phyloP scores from a whole-genome alignment of 2,329 filamentous ascomycete genomes.

The Xylogone sp. region DNA sequence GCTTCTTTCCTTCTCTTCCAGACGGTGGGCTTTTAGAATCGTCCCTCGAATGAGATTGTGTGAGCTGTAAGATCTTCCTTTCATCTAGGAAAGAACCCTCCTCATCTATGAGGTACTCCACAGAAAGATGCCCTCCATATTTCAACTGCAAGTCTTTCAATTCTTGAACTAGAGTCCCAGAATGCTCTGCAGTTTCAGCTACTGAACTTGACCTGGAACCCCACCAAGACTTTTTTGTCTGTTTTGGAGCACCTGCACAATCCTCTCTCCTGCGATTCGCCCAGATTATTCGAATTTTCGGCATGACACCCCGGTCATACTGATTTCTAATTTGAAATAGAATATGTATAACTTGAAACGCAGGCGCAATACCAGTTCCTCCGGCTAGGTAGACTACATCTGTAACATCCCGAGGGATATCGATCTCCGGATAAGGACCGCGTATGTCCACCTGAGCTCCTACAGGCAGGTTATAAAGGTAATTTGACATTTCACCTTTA shows the following conservation, averaged over 20 bases:
- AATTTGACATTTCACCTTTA: constrained; percentile 81
- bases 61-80: constrained; percentile 38
- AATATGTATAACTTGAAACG: constrained; percentile 71
- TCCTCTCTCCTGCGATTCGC: constrained; percentile 67
- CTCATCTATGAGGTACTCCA: constrained; percentile 80
- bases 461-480: constrained; percentile 62
- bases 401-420: constrained; percentile 47
- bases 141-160: constrained; percentile 57
- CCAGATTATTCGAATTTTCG: constrained; percentile 73
- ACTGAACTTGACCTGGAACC: not conserved
- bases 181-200: constrained; percentile 8
- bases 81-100: constrained; percentile 65
- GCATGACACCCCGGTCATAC: constrained; percentile 24
- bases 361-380: constrained; percentile 88
- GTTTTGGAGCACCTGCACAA: constrained; percentile 36
- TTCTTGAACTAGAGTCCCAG: constrained; percentile 54
- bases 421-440: constrained; percentile 71
- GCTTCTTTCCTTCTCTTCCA: constrained; percentile 43
- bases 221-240: constrained; percentile 3
- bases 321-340: constrained; percentile 41
- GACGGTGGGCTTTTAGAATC: constrained; percentile 9
- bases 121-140: constrained; percentile 52
- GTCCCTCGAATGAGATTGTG: constrained; percentile 21
- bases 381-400: constrained; percentile 81
- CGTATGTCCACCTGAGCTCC: constrained; percentile 69